Evolutionary conservation across 140 eudicot species (phyloP).

Genomic region (Ambrosia hybrid): DNA sequence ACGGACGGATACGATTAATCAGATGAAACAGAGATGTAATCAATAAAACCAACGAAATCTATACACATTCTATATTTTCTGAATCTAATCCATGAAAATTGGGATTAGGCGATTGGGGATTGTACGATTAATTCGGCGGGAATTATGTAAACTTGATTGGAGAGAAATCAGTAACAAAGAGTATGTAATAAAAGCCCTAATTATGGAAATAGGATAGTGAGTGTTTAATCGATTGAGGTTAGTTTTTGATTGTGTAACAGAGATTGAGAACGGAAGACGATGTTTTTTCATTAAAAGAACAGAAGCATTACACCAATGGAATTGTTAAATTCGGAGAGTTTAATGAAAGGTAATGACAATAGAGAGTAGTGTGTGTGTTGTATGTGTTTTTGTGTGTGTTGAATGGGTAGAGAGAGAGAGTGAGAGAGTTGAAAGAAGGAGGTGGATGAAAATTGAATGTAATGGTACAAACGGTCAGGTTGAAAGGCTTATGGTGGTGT

Average conservation of each 20-base stretch:
- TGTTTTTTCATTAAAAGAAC: neutral
- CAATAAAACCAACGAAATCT: neutral
- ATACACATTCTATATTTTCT: neutral
- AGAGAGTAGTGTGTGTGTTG: too few relatives aligned
- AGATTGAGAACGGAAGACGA: neutral
- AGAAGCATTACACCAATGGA: slow-evolving; percentile 10
- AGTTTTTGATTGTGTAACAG: neutral
- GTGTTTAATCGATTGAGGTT: neutral
- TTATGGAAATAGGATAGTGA: neutral
- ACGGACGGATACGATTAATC: neutral
- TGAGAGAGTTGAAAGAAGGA: neutral
- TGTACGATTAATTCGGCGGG: neutral
- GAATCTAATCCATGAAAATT: slow-evolving; percentile 15
- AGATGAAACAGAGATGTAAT: slow-evolving; percentile 6
- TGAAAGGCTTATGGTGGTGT: too few relatives aligned
- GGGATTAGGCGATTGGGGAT: neutral
- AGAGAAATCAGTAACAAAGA: neutral
- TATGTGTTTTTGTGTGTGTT: too few relatives aligned
- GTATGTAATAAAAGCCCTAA: slow-evolving; percentile 22
- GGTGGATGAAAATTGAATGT: neutral
- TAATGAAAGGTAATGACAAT: too few relatives aligned
- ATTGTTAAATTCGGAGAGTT: neutral
- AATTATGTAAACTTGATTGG: slow-evolving; percentile 13
- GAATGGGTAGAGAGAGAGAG: neutral
- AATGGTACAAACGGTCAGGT: too few relatives aligned